Conservation (phyloP, 805 yeast genomes). For the Candida schatavii region DNA sequence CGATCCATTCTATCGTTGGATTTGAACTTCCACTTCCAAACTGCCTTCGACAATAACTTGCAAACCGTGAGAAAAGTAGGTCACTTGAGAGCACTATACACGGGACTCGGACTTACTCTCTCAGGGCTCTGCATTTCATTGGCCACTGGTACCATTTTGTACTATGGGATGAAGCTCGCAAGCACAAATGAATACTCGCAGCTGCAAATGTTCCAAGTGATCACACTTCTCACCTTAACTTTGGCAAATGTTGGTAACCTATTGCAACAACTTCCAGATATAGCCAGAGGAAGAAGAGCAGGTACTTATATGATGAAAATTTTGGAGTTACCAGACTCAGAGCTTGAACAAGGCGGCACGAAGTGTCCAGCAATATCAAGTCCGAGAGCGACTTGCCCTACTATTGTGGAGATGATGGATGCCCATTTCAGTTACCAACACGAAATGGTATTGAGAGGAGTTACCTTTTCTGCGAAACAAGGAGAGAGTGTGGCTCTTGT, state of each 20-base stretch:
- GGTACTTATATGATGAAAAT: constrained; percentile 49
- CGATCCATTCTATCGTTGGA: constrained; percentile 62
- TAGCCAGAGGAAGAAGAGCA: constrained; percentile 76
- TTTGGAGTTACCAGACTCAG: constrained; percentile 28
- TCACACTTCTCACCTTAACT: constrained; percentile 72
- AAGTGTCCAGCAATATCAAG: no score
- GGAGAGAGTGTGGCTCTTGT: constrained; percentile 63
- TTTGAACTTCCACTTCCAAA: constrained; percentile 47
- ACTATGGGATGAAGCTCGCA: constrained; percentile 76
- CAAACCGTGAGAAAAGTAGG: constrained; percentile 39
- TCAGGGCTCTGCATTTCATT: constrained; percentile 51
- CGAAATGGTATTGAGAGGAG: constrained; percentile 32
- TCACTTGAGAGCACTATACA: constrained; percentile 48
- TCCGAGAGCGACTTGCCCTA: not conserved
- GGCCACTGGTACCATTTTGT: constrained; percentile 72
- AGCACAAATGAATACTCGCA: constrained; percentile 53
- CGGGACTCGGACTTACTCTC: constrained; percentile 67
- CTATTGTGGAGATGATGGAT: constrained; percentile 38
- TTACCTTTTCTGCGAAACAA: constrained; percentile 41
- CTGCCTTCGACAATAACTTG: constrained; percentile 31
- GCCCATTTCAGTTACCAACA: constrained; percentile 48
- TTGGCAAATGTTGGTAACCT: constrained; percentile 59
- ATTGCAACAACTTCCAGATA: constrained; percentile 69
- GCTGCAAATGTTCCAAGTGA: constrained; percentile 61
- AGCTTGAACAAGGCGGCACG: constrained; percentile 37